phyloP scores from a whole-genome alignment of 1,139 yeast genomes.

The Saccharomyces hybrid region DNA sequence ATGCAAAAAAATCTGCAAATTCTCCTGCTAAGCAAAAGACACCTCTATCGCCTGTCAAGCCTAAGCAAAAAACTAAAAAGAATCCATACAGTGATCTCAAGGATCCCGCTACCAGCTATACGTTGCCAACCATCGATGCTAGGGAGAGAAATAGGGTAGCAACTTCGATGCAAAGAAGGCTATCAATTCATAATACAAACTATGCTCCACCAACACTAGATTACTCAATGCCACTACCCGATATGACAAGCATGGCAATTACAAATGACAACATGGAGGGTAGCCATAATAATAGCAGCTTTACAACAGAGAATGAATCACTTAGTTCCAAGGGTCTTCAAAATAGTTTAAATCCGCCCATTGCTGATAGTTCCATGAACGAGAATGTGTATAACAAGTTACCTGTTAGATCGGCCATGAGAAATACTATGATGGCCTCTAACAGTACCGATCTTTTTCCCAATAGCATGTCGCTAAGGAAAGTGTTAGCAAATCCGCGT shows the following conservation, averaged over 20 bases:
- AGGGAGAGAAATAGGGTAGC: slow-evolving; percentile 37
- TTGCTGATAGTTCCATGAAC: neutral
- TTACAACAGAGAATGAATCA: neutral
- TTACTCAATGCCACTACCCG: slow-evolving; percentile 28
- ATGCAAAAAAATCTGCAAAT: slow-evolving; percentile 7
- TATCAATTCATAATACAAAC: slow-evolving; percentile 34
- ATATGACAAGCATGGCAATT: neutral
- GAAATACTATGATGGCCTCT: neutral
- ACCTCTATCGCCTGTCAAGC: slow-evolving; percentile 12
- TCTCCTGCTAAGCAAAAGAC: slow-evolving; percentile 14
- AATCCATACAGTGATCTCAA: slow-evolving; percentile 30
- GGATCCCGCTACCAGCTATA: slow-evolving; percentile 19
- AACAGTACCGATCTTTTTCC: slow-evolving; percentile 1
- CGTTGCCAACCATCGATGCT: slow-evolving; percentile 31
- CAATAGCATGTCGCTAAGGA: slow-evolving; percentile 13
- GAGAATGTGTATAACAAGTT: neutral
- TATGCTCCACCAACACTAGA: slow-evolving; percentile 26
- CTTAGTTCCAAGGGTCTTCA: neutral
- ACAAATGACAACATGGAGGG: neutral
- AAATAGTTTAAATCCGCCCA: neutral
- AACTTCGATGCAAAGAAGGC: slow-evolving; percentile 36
- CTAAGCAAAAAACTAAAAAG: slow-evolving; percentile 9
- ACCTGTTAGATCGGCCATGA: neutral
- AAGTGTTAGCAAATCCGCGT: slow-evolving; percentile 30
- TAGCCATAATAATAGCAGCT: neutral